Evolutionary conservation across 257 asterid genomes (phyloP), one percentile per base, ranked within the genome.

Genomic region (Phtheirospermum japonicum): DNA sequence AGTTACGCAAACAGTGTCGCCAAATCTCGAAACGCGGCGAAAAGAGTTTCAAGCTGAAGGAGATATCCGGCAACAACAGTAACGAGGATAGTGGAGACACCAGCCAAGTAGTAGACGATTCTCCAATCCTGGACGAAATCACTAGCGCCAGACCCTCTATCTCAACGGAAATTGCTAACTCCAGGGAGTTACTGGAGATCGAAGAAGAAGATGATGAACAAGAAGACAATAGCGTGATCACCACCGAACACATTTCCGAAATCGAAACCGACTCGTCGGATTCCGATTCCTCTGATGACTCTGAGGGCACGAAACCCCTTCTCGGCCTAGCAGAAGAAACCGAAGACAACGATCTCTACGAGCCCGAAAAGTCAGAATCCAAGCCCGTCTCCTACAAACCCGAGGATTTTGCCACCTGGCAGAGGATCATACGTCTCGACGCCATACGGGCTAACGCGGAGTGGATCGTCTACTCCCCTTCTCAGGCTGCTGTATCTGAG

Each of bases 381-480:
- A 67, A 36, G 64, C 64, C 72, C 9, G 53, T 55, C 13, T 62
- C 79, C 62, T 71, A 71, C 42, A 74, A 76, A 20, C 61, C 72
- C 11, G 95, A 88, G 77, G 85, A 90, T 77, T 90, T 85, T 26
- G 64, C 79, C 46, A 76, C 91, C 12, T 90, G 96, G 98, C 95
- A 84, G 73, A 72, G 89, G 55, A 90, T 90, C 74, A 90, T 90
- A n/a, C 91, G 98, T 64, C 81, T 90, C 0, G 98, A 90, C 61
- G 95, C 96, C 31, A 50, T 88, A 59, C 93, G 98, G 28, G 89
- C 94, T 7, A 83, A 90, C 74, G 63, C 71, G 20, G 98, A 90
- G 72, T 88, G 96, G 96, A 65, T 76, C 9, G 40, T 64, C 4
- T 88, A 79, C 64, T 83, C 94, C 49, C 85, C 93, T 61, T 77